Percentiles rank a stretch among this genome's conserved stretches.
These are phyloP conservation scores for Boletus sp. DNA, from an alignment of 1,284 basidiomycete species.

Conservation along the genomic window DNA sequence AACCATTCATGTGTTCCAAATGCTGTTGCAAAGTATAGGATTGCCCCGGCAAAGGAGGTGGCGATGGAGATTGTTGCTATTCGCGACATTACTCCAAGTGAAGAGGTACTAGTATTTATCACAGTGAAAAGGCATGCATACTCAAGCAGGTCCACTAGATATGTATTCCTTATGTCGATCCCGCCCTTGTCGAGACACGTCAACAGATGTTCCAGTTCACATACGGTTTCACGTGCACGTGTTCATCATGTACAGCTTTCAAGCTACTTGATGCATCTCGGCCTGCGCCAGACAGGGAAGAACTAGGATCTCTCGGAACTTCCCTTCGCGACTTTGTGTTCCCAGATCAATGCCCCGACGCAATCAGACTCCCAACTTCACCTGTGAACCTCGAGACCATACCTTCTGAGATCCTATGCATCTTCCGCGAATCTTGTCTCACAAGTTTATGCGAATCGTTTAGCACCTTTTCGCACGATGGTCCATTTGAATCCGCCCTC, in stretches of 20 bases:
- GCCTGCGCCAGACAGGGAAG: slow-evolving; percentile 10
- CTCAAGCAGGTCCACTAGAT: slow-evolving; percentile 43
- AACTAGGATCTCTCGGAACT: slow-evolving; percentile 33
- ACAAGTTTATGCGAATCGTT: slow-evolving; percentile 60
- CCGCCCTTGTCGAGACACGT: slow-evolving; percentile 62
- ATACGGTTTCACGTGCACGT: slow-evolving; percentile 68
- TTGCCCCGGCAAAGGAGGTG: slow-evolving; percentile 40
- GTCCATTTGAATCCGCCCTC: slow-evolving; percentile 52
- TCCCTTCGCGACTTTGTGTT: slow-evolving; percentile 42
- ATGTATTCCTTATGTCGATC: slow-evolving; percentile 71
- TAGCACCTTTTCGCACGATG: slow-evolving; percentile 64
- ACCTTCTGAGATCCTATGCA: slow-evolving; percentile 39
- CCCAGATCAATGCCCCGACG: slow-evolving; percentile 13
- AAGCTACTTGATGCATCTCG: slow-evolving; percentile 36
- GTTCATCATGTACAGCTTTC: slow-evolving; percentile 49
- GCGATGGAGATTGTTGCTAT: slow-evolving; percentile 64
- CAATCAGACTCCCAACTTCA: slow-evolving; percentile 16
- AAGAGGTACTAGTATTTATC: slow-evolving; percentile 52
- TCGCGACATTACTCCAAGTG: slow-evolving; percentile 49
- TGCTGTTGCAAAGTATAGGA: slow-evolving; percentile 59
- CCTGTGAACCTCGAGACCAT: slow-evolving; percentile 35
- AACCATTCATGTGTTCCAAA: slow-evolving; percentile 79
- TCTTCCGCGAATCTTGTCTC: slow-evolving; percentile 60
- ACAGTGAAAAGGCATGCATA: not conserved
- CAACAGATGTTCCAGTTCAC: slow-evolving; percentile 55